Evolutionary conservation across 345 rosid genomes (phyloP), one percentile per base, ranked within the genome.

Genomic region (Hypericum perforatum): DNA sequence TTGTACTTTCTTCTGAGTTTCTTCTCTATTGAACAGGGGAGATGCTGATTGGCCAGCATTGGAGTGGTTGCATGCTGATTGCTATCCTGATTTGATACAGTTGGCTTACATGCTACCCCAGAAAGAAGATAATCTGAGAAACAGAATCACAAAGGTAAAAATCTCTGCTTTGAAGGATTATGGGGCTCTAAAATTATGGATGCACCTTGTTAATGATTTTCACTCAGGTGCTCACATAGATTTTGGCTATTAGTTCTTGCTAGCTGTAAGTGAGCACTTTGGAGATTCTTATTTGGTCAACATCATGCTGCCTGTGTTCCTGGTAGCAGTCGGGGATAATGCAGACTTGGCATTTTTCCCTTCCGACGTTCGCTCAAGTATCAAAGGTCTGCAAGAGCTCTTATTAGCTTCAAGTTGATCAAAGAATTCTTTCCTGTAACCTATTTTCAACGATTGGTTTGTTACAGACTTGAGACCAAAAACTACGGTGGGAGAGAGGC

Each of bases 1-100:
- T 41, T 45, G 43, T 52, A 58, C 37, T 39, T 22, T 8, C 43
- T 8, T 58, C 42, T 66, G 48, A 62, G 56, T 54, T 16, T 56
- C 62, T 54, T 58, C 56, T 40, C 49, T 71, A 41, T 70, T 65
- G 41, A 45, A 45, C 62, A 84, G 98, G 81, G 92, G 86, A 60
- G 75, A 61, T 61, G 71, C 76, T 13, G 92, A 82, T 62, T 91
- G 98, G 98, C 87, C 80, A 46, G 74, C 73, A 65, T 91, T 91
- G 74, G 95, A 85, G 63, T 91, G 98, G 98, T 77, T 87, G 80
- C 86, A 85, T 75, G 77, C 73, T 5, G 89, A 85, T 63, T 91
- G 98, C 90, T 79, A 87, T 70, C 81, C 96, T 56, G 78, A 70
- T 71, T 70, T 91, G 71, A 75, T 87, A 66, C 85, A 81, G 59